Percentiles rank a stretch among this genome's conserved stretches.
Evolutionary conservation across 1,284 basidiomycete species (phyloP).

Genomic region (Hymenochaete sp.): DNA sequence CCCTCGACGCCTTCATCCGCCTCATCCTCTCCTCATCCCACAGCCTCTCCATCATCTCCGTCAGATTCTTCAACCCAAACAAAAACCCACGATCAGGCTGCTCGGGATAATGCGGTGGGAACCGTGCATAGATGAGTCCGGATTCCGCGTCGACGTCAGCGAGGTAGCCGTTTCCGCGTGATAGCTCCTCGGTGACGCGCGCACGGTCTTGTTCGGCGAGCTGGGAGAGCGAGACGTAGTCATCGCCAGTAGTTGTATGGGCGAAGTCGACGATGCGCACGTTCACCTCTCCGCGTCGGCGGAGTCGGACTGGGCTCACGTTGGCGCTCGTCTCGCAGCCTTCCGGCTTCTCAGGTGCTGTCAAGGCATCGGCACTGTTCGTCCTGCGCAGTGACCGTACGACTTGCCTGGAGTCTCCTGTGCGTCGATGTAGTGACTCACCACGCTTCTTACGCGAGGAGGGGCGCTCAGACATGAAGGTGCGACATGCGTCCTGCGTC

Average conservation of each 20-base stretch:
- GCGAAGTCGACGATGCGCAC: conserved; percentile 98
- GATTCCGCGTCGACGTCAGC: conserved; percentile 71
- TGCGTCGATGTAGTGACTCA: conserved; percentile 62
- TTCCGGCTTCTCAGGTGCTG: conserved; percentile 48
- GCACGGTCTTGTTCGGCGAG: conserved; percentile 27
- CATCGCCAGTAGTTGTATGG: conserved; percentile 92
- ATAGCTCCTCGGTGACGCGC: conserved; percentile 31
- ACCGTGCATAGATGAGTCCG: conserved; percentile 76
- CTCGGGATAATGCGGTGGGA: conserved; percentile 85
- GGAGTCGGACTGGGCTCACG: conserved; percentile 26
- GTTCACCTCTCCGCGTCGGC: conserved; percentile 82
- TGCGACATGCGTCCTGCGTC: conserved; percentile 67
- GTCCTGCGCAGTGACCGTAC: conserved; percentile 53
- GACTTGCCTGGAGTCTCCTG: conserved; percentile 25
- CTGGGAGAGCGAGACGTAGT: conserved; percentile 66
- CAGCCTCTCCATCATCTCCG: conserved; percentile 65
- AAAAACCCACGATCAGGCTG: conserved; percentile 92
- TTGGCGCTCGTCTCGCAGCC: background rate
- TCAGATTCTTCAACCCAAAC: conserved; percentile 81
- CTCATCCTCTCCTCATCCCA: conserved; percentile 77
- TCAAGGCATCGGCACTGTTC: conserved; percentile 66
- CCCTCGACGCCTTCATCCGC: conserved; percentile 54
- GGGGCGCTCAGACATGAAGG: conserved; percentile 54
- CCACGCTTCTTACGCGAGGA: conserved; percentile 67
- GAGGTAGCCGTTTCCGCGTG: conserved; percentile 69